Base-by-base conservation (phyloP, 2,329 filamentous ascomycete genomes). In the Exophiala dermatitidis region DNA sequence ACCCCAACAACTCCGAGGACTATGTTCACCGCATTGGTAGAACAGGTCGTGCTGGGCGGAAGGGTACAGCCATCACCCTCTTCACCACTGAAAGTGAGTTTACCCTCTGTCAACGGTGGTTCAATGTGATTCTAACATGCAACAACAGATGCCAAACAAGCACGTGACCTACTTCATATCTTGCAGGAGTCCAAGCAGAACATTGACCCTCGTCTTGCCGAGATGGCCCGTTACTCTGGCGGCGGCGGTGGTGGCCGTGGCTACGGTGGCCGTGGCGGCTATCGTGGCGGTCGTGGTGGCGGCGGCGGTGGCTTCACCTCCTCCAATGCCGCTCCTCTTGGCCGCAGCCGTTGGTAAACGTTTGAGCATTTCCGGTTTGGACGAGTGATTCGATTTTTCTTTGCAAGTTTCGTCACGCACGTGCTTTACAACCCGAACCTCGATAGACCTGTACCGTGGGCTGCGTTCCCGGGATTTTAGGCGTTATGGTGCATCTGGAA, bases 61-160 rank as follows among this genome's bases (percentile, higher is more conserved):
- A 85, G 62, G 93, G 93, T 76, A 97, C 90, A 66, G 93, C 93
- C 71, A 97, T 97, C 69, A 97, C 93, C 62, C 83, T 98, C 68
- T 98, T 98, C 76, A 97, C 93, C 72, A 93, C 91, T 86, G 93
- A 97, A 75, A 97, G 91, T 96, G 81, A 77, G 90, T 57, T 19
- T 19, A 19, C 19, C 19, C 19, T 19, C 19, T 19, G 19, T 19
- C 19, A 19, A 19, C 38, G 30, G 29, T 4, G 19, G 6, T 4
- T 54, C 9, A 5, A 19, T 37, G 42, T 12, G 41, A 8, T 44
- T 47, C 58, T 55, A 53, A 53, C 50, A 37, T 41, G 57, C 55
- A 55, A 2, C 51, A 54, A 36, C 59, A 90, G 88, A 93, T 76
- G 82, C 86, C 66, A 93, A 91, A 78, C 88, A 93, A 83, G 91